Evolutionary conservation across 225 moss, liverwort and hornwort species (phyloP).

Genomic region (Anthoceros angustus): DNA sequence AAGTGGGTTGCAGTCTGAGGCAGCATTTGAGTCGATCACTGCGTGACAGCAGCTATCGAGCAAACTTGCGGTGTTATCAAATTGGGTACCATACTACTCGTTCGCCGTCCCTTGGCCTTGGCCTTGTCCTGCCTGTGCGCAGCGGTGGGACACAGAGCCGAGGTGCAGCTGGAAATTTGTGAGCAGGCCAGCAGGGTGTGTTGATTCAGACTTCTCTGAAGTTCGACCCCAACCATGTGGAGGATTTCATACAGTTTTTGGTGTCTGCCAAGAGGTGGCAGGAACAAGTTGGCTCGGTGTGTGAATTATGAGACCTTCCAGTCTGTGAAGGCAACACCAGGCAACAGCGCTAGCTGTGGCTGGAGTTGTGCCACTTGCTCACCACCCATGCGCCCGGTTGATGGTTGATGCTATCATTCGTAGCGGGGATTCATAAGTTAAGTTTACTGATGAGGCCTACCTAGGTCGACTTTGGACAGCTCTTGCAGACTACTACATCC

Average conservation of each 20-base stretch:
- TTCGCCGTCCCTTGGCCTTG: no score
- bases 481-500: slow-evolving; percentile 75
- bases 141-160: no score
- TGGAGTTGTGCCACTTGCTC: slow-evolving; percentile 73
- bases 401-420: slow-evolving; percentile 84
- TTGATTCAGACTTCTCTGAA: slow-evolving; percentile 77
- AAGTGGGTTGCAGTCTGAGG: no score
- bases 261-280: slow-evolving; percentile 74
- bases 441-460: slow-evolving; percentile 95
- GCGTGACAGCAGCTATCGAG: no score
- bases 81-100: no score
- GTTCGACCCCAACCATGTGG: slow-evolving; percentile 80
- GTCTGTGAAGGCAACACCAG: slow-evolving; percentile 73
- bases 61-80: no score
- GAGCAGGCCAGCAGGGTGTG: slow-evolving; percentile 64
- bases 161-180: no score
- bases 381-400: slow-evolving; percentile 71
- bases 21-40: no score
- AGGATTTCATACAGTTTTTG: slow-evolving; percentile 85
- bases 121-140: no score
- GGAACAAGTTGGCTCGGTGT: slow-evolving; percentile 72
- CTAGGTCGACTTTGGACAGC: slow-evolving; percentile 93
- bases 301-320: slow-evolving; percentile 67
- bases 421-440: slow-evolving; percentile 69
- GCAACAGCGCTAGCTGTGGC: slow-evolving; percentile 88